A percentile compares a stretch with the other conserved stretches of the same genome.
These are phyloP conservation scores for Ogataea nitratoaversa DNA, from an alignment of 805 yeast genomes.

Conservation along the genomic window DNA sequence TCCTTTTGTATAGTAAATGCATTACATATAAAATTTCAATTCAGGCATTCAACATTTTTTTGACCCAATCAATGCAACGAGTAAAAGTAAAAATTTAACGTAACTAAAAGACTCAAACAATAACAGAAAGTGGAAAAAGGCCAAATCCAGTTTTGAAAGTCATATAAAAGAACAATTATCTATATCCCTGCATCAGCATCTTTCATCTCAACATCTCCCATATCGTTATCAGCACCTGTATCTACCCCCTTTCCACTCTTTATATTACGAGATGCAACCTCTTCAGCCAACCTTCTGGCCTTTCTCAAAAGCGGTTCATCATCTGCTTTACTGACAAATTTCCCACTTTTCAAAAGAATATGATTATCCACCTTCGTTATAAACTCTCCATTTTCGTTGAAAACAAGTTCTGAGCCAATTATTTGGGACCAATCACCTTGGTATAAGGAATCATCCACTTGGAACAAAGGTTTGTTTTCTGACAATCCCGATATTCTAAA, in stretches of 20 bases:
- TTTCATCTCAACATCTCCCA: constrained; percentile 2
- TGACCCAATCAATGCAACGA: too few relatives aligned
- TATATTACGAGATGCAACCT: constrained; percentile 7
- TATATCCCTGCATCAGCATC: too few relatives aligned
- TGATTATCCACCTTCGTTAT: constrained; percentile 29
- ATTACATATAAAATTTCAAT: too few relatives aligned
- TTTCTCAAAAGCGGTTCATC: constrained; percentile 21
- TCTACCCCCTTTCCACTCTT: constrained; percentile 1
- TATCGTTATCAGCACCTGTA: constrained; percentile 8
- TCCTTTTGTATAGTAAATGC: too few relatives aligned
- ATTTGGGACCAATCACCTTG: constrained; percentile 73
- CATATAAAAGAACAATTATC: too few relatives aligned
- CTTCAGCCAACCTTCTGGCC: constrained; percentile 22
- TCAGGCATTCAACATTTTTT: too few relatives aligned
- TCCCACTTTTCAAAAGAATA: constrained; percentile 28
- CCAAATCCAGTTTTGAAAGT: too few relatives aligned
- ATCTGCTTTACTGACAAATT: constrained; percentile 22
- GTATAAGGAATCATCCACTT: constrained; percentile 55
- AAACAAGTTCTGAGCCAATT: constrained; percentile 64
- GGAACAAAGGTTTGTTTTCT: constrained; percentile 50
- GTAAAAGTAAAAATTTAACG: neutral
- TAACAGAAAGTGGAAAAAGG: too few relatives aligned
- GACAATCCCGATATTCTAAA: constrained; percentile 56
- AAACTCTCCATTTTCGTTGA: constrained; percentile 33
- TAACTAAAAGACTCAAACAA: constrained; percentile 1